These are phyloP conservation scores for Trametes versicolor DNA, from an alignment of 1,284 basidiomycete genomes.

Conservation along the genomic window DNA sequence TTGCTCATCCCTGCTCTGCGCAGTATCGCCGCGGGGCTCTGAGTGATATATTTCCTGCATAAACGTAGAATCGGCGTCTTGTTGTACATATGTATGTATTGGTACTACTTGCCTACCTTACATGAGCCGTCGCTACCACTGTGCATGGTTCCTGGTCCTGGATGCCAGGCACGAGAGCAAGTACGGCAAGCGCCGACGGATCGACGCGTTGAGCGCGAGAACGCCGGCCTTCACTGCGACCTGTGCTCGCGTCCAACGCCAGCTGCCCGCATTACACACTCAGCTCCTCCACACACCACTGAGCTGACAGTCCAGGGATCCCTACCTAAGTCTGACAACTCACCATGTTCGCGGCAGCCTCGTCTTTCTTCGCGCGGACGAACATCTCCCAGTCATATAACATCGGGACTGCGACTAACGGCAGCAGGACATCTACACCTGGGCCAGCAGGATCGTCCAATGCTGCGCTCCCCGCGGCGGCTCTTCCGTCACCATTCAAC, in stretches of 20 bases:
- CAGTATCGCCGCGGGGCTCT: neutral
- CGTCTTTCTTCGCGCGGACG: constrained; percentile 89
- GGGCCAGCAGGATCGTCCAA: constrained; percentile 57
- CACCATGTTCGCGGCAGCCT: constrained; percentile 87
- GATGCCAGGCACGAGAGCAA: neutral
- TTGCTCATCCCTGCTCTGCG: constrained; percentile 27
- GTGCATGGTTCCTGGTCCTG: too few species aligned
- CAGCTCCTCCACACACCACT: neutral
- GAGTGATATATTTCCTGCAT: neutral
- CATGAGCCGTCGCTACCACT: too few species aligned
- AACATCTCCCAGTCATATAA: constrained; percentile 88
- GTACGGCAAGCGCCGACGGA: neutral
- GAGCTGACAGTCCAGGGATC: neutral
- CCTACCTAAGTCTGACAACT: neutral
- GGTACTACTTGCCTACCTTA: too few species aligned
- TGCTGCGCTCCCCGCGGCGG: constrained; percentile 50
- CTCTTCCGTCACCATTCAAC: constrained; percentile 64
- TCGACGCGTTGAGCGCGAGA: neutral
- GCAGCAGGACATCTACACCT: constrained; percentile 71
- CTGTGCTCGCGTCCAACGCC: neutral
- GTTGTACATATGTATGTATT: too few species aligned
- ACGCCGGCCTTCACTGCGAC: neutral
- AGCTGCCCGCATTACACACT: neutral
- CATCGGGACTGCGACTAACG: constrained; percentile 56
- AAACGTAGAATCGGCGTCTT: too few species aligned